Evolutionary conservation across 371 early-diverging fungal species (phyloP).

Genomic region (Mucor plumbeus): DNA sequence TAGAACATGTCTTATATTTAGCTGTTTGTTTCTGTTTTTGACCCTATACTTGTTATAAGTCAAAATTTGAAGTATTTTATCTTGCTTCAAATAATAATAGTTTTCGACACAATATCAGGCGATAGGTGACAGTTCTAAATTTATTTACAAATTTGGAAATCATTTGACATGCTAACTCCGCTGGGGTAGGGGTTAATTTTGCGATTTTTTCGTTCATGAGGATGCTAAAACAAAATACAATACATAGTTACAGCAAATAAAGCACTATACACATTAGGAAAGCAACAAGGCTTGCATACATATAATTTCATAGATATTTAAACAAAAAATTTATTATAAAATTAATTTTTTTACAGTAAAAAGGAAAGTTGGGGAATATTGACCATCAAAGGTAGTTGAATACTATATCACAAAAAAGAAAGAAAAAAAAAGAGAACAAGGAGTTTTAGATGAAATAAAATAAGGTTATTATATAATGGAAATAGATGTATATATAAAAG

Average conservation of each 20-base stretch:
- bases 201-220: not conserved
- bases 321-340: not conserved
- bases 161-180: not conserved
- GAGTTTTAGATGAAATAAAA: not conserved
- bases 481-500: slow-evolving; percentile 11
- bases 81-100: too few relatives aligned
- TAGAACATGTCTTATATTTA: too few relatives aligned
- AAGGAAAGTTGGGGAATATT: not conserved
- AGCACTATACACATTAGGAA: too few relatives aligned
- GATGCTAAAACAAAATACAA: not conserved
- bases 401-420: slow-evolving; percentile 12
- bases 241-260: too few relatives aligned
- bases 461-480: slow-evolving; percentile 9
- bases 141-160: not conserved
- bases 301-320: too few relatives aligned
- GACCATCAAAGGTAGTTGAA: slow-evolving; percentile 23
- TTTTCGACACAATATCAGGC: too few relatives aligned
- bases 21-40: too few relatives aligned
- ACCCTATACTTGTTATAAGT: not conserved
- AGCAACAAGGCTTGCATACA: too few relatives aligned
- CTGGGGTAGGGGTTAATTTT: not conserved
- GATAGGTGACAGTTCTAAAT: too few relatives aligned
- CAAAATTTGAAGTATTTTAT: not conserved
- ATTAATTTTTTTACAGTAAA: not conserved
- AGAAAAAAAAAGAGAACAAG: not conserved